Base-by-base conservation (phyloP, 2,329 filamentous ascomycete genomes). In the Nemania serpens region DNA sequence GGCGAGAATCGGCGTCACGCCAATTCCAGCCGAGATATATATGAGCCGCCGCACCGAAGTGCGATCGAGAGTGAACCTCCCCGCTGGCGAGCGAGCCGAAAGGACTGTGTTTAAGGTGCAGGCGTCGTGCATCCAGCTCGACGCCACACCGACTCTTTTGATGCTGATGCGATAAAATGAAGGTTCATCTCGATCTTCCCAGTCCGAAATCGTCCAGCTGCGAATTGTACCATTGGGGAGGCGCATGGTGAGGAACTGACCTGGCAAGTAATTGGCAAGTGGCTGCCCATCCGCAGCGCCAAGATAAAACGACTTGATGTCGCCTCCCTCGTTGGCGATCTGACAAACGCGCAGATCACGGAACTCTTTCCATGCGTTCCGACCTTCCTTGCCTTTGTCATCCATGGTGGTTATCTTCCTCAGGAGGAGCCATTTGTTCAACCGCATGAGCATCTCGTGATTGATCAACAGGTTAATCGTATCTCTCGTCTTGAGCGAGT, bases 141-240 rank as follows among this genome's bases (percentile, higher is more conserved):
- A 70, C 11, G 59, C 61, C 2, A 41, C 22, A 10, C 58, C 62
- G 7, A 20, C 53, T 37, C 39, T 63, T 34, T 61, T 69, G 52
- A 70, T 64, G 62, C 65, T 70, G 33, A 70, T 45, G 13, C 69
- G 66, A 42, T 70, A 70, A 37, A 61, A 66, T 5, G 58, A 37
- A 10, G 68, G 68, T 7, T 53, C 58, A 13, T 64, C 61, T 22
- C 56, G 58, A 10, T 56, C 47, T 5, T 55, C 50, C 59, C 59
- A 71, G 55, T 69, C 61, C 6, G 69, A 70, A 17, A 71, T 70
- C 2, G 62, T 67, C 69, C 69, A 70, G 25, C 51, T 70, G 17
- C 68, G 59, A 18, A 57, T 56, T 36, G 48, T 62, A 6, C 58
- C 58, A 7, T 56, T 50, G 2, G 67, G 68, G 2, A 70, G 60